These are phyloP conservation scores for Rhodotorula babjevae DNA, from an alignment of 768 basidiomycete genomes.

Conservation along the genomic window DNA sequence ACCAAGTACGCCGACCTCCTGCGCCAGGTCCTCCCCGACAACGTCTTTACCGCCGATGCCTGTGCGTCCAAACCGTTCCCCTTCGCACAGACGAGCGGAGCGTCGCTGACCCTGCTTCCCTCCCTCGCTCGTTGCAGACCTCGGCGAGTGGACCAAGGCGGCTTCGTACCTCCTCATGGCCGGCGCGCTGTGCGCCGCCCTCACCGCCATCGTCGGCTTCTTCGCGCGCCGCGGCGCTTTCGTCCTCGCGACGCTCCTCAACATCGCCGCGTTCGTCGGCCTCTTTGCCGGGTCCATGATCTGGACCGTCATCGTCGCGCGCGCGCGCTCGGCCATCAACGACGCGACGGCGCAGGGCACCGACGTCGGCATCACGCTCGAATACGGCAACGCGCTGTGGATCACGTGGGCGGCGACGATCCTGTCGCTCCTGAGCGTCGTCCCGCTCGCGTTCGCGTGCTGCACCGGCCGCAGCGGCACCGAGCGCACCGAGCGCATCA, in stretches of 20 bases:
- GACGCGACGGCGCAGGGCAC: slow-evolving; percentile 5
- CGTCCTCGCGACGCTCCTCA: slow-evolving; percentile 16
- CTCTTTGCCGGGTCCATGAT: slow-evolving; percentile 22
- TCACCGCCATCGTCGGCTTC: slow-evolving; percentile 21
- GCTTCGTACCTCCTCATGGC: slow-evolving; percentile 11
- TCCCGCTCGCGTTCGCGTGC: slow-evolving; percentile 16
- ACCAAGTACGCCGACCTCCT: slow-evolving; percentile 11
- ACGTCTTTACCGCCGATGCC: slow-evolving; percentile 23
- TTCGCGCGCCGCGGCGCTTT: slow-evolving; percentile 21
- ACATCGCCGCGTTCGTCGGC: slow-evolving; percentile 16
- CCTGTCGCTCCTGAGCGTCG: slow-evolving; percentile 12
- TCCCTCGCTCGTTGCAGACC: background rate
- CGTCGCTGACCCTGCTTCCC: too few relatives aligned
- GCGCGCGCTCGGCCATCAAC: slow-evolving; percentile 27
- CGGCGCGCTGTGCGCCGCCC: slow-evolving; percentile 11
- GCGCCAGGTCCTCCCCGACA: slow-evolving; percentile 10
- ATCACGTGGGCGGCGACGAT: slow-evolving; percentile 24
- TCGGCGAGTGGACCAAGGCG: slow-evolving; percentile 4
- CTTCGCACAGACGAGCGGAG: too few relatives aligned
- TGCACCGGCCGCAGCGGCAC: slow-evolving; percentile 18
- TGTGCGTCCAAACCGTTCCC: too few relatives aligned
- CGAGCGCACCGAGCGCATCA: too few relatives aligned
- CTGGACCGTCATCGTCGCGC: slow-evolving; percentile 22
- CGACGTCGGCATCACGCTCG: slow-evolving; percentile 20
- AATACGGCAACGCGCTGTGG: slow-evolving; percentile 29